A percentile compares a stretch with the other conserved stretches of the same genome.
Evolutionary conservation across 306 rosid species (phyloP).

Genomic region (Fragaria nilgerrensis): DNA sequence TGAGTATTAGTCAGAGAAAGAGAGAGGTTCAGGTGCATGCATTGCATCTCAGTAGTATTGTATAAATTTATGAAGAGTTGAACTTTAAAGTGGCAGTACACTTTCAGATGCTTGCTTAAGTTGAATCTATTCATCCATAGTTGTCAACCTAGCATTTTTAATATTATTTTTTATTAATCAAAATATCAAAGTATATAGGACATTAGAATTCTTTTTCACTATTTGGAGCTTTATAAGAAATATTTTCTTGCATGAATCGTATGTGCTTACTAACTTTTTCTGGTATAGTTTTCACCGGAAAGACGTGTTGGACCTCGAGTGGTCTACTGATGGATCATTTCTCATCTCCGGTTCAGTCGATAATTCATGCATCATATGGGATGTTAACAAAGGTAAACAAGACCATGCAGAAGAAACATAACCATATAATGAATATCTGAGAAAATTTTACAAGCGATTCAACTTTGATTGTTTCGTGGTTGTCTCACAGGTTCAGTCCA

Average conservation of each 20-base stretch:
- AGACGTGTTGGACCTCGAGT: slow-evolving; percentile 84
- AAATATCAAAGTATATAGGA: neutral
- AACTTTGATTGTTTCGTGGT: slow-evolving; percentile 16
- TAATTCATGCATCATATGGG: slow-evolving; percentile 95
- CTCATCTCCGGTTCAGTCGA: slow-evolving; percentile 91
- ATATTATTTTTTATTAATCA: neutral
- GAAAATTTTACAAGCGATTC: slow-evolving; percentile 17
- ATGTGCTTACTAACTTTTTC: slow-evolving; percentile 22
- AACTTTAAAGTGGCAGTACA: neutral
- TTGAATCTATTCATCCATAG: neutral
- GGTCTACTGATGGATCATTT: slow-evolving; percentile 73
- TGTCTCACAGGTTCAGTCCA: slow-evolving; percentile 67
- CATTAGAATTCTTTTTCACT: neutral
- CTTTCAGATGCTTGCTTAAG: neutral
- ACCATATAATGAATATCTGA: slow-evolving; percentile 13
- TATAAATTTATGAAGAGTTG: neutral
- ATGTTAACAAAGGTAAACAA: slow-evolving; percentile 70
- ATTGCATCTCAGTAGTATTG: neutral
- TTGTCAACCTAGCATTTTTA: neutral
- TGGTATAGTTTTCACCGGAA: slow-evolving; percentile 75
- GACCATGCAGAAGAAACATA: slow-evolving; percentile 1
- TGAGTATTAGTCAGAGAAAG: neutral
- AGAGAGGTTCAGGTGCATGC: too few relatives aligned
- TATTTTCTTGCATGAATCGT: slow-evolving; percentile 13
- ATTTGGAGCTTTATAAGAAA: neutral